Conservation (phyloP, 495 filamentous ascomycete species). For the Penicillium cataractarum region DNA sequence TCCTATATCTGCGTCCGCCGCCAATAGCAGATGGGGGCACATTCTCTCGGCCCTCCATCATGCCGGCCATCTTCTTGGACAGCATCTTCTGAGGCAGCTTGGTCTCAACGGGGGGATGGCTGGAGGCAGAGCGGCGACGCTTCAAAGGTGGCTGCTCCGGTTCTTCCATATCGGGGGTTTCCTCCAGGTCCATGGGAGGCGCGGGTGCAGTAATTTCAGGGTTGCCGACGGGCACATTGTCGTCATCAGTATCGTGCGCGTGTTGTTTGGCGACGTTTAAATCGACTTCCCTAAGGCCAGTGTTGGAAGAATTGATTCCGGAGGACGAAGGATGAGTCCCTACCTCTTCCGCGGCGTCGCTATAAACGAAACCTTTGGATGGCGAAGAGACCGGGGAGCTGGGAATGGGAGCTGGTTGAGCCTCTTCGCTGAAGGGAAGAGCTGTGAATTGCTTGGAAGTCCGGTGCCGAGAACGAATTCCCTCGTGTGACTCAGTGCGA, state of each 20-base stretch:
- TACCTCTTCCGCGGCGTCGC: constrained; percentile 49
- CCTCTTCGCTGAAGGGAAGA: constrained; percentile 40
- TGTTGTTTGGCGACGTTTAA: constrained; percentile 51
- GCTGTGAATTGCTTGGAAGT: constrained; percentile 45
- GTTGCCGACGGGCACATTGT: constrained; percentile 19
- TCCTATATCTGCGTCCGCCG: constrained; percentile 33
- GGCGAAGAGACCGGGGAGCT: constrained; percentile 38
- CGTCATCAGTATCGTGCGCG: constrained; percentile 31
- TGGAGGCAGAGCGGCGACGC: constrained; percentile 51
- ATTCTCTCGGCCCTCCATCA: constrained; percentile 65
- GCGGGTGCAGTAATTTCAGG: constrained; percentile 23
- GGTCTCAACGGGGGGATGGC: constrained; percentile 30
- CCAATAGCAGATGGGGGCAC: constrained; percentile 46
- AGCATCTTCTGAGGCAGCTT: constrained; percentile 49
- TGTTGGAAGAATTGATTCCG: constrained; percentile 45
- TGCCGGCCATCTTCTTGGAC: constrained; percentile 47
- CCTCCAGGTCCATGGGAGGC: constrained; percentile 22
- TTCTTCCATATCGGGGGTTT: constrained; percentile 38
- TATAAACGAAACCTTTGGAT: constrained; percentile 47
- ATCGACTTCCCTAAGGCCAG: constrained; percentile 59
- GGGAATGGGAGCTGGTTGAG: constrained; percentile 23
- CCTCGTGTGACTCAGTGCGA: constrained; percentile 71
- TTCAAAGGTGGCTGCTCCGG: constrained; percentile 55
- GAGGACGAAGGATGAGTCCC: constrained; percentile 41
- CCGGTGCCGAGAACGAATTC: constrained; percentile 61